Evolutionary conservation across 257 asterid species (phyloP), one percentile per base, ranked within the genome.

Genomic region (Handroanthus guayacan): DNA sequence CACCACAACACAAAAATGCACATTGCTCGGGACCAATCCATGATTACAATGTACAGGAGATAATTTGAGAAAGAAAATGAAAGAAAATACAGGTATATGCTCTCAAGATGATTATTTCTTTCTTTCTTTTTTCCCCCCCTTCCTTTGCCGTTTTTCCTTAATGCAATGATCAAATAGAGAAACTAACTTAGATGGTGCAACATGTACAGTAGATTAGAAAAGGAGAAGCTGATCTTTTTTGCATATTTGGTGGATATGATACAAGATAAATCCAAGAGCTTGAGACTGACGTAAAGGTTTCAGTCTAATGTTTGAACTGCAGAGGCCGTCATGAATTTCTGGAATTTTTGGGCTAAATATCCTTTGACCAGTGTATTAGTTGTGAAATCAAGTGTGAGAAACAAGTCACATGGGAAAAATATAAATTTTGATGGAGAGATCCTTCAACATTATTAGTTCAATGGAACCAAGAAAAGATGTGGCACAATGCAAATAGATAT

Each of bases 301-400:
- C n/a, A 31, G 74, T 39, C 39, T 39, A 55, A 55, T 52, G 43
- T 75, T 67, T 75, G 51, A 61, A 71, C 71, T 63, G 38, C 45
- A 16, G 25, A 45, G 31, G 37, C 31, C 43, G 68, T 31, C 43
- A 68, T 52, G 43, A 69, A 76, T 58, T 48, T 41, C 20, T 10
- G 25, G 51, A 3, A 0, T 39, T 20, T 41, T 64, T 41, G 0
- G 16, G 17, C 67, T 47, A 43, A 66, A 14, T 39, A 67, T 55
- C 17, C 11, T 44, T 20, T 55, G 55, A 37, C 12, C 16, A 9
- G 56, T 50, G 69, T 60, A 38, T 67, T 63, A 56, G 31, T 56
- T 39, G 18, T 69, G 55, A 31, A 67, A 63, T 12, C 38, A 41
- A 5, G 63, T 51, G 55, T 16, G 50, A 11, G 56, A 9, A 39